A percentile compares a stretch with the other conserved stretches of the same genome.
Conservation (phyloP, 2,329 filamentous ascomycete species). For the Alternaria triticimaculans region DNA sequence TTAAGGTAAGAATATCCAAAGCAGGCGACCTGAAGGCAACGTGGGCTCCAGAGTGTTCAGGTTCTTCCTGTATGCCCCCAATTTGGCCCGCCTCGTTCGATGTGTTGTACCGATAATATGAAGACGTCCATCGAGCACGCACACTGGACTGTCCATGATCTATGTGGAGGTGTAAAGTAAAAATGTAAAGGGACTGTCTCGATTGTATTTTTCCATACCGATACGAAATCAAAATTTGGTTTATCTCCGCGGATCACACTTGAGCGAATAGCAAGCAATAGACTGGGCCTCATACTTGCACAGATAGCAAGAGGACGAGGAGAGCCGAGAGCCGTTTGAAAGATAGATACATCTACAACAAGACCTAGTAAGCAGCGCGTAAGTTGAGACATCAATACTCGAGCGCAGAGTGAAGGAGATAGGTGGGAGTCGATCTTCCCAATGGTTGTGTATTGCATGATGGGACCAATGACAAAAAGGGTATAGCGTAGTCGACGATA, state of each 20-base stretch:
- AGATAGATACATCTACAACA: background rate
- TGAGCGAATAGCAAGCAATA: background rate
- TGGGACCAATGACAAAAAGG: conserved; percentile 6
- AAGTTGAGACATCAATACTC: background rate
- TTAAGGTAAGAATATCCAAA: background rate
- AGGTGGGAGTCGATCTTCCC: background rate
- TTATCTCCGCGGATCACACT: background rate
- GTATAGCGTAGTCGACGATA: conserved; percentile 8
- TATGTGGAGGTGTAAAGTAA: background rate
- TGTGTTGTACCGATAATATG: background rate
- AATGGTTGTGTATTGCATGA: conserved; percentile 8
- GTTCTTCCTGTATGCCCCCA: background rate
- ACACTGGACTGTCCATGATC: background rate
- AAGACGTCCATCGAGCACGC: background rate
- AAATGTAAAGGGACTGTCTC: background rate
- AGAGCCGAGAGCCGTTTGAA: background rate
- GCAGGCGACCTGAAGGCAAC: background rate
- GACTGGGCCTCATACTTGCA: background rate
- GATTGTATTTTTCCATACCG: background rate
- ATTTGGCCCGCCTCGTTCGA: background rate
- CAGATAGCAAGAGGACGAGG: background rate
- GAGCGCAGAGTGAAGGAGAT: background rate
- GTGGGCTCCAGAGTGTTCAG: background rate
- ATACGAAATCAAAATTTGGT: background rate
- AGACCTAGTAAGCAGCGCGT: background rate